phyloP scores from a whole-genome alignment of 768 basidiomycete genomes.

The Phylloporus rhodoxanthus region DNA sequence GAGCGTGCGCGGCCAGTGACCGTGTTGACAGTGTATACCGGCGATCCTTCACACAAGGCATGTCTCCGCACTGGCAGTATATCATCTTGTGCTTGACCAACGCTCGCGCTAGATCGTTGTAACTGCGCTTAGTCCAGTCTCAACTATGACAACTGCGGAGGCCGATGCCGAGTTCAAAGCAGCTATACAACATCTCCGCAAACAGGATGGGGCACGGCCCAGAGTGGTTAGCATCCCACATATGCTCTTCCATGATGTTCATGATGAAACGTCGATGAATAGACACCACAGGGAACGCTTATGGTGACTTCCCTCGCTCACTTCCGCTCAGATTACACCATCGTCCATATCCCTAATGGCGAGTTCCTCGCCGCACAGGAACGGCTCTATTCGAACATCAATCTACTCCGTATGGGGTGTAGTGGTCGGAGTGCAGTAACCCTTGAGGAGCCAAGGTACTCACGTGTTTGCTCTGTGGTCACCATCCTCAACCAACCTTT shows the following conservation, averaged over 20 bases:
- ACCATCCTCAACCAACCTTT: slow-evolving; percentile 9
- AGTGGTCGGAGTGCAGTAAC: slow-evolving; percentile 74
- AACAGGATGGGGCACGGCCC: slow-evolving; percentile 65
- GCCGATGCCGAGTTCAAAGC: slow-evolving; percentile 55
- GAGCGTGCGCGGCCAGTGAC: slow-evolving; percentile 55
- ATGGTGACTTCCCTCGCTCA: slow-evolving; percentile 82
- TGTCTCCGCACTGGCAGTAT: slow-evolving; percentile 7
- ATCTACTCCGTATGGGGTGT: slow-evolving; percentile 78
- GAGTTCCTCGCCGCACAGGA: slow-evolving; percentile 58
- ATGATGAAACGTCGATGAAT: not conserved
- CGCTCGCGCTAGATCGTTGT: slow-evolving; percentile 47
- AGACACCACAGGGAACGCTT: slow-evolving; percentile 64
- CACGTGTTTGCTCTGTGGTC: slow-evolving; percentile 2
- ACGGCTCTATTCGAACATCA: slow-evolving; percentile 75
- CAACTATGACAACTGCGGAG: slow-evolving; percentile 38
- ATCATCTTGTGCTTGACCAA: slow-evolving; percentile 11
- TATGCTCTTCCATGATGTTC: not conserved
- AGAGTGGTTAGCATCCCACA: slow-evolving; percentile 42
- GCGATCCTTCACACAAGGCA: slow-evolving; percentile 63
- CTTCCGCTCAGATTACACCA: slow-evolving; percentile 84
- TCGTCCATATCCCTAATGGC: slow-evolving; percentile 68
- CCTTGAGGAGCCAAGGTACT: slow-evolving; percentile 65
- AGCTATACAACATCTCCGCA: slow-evolving; percentile 53
- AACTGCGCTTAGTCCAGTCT: slow-evolving; percentile 46
- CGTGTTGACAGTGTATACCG: slow-evolving; percentile 71